phyloP scores from a whole-genome alignment of 768 basidiomycete genomes.

The Boletus reticulatus region DNA sequence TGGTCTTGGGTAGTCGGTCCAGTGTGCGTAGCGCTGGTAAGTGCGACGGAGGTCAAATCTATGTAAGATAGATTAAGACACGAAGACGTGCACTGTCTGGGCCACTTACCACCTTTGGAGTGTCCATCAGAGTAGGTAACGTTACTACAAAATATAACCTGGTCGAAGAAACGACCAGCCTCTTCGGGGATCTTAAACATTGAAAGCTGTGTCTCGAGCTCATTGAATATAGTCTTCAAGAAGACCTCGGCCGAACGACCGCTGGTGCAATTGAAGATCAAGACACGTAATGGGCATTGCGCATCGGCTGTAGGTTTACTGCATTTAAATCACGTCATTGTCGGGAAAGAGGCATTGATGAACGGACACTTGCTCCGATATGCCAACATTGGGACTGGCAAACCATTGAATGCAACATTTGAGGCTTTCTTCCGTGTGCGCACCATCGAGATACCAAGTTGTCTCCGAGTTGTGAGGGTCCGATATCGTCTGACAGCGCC shows the following conservation, averaged over 20 bases:
- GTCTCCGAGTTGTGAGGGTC: constrained; percentile 53
- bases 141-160: constrained; percentile 94
- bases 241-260: constrained; percentile 81
- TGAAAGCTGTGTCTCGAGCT: constrained; percentile 47
- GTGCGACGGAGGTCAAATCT: constrained; percentile 79
- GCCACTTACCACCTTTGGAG: constrained; percentile 80
- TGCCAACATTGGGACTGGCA: constrained; percentile 53
- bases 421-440: constrained; percentile 91
- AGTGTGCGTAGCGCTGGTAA: constrained; percentile 58
- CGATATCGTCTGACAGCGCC: constrained; percentile 81
- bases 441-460: constrained; percentile 94
- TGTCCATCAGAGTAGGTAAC: constrained; percentile 88
- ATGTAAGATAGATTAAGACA: constrained; percentile 1
- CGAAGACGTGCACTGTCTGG: not conserved
- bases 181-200: constrained; percentile 37
- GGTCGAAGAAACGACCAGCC: constrained; percentile 61
- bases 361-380: constrained; percentile 33
- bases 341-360: not conserved
- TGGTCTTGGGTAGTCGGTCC: constrained; percentile 74
- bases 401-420: constrained; percentile 90
- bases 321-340: constrained; percentile 2
- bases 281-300: constrained; percentile 44
- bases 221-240: constrained; percentile 56
- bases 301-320: constrained; percentile 11
- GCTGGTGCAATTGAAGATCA: constrained; percentile 94